phyloP scores from a whole-genome alignment of 1,284 basidiomycete genomes.

The Pulveroboletus sp. region DNA sequence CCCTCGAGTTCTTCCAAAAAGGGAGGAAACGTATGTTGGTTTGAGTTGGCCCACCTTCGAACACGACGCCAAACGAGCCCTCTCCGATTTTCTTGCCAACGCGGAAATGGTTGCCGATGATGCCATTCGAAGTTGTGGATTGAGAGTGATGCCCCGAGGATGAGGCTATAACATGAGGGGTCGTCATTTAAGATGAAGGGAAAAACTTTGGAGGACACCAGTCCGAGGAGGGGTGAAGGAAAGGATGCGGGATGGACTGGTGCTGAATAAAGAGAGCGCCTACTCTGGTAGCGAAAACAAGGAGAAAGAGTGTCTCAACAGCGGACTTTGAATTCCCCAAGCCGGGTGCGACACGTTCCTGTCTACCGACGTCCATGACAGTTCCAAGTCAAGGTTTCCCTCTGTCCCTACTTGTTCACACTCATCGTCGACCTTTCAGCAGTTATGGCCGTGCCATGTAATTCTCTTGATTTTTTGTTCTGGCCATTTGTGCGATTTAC shows the following conservation, averaged over 20 bases:
- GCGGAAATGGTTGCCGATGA: slow-evolving; percentile 75
- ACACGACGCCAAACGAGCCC: slow-evolving; percentile 83
- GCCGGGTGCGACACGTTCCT: slow-evolving; percentile 2
- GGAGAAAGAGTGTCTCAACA: slow-evolving; percentile 26
- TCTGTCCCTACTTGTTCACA: not conserved
- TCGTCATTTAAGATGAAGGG: slow-evolving; percentile 52
- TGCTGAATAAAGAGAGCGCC: slow-evolving; percentile 25
- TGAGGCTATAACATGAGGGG: slow-evolving; percentile 75
- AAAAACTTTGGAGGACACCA: slow-evolving; percentile 26
- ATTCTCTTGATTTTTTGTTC: not conserved
- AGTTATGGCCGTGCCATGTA: not conserved
- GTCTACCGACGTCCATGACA: slow-evolving; percentile 4
- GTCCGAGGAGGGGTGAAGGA: slow-evolving; percentile 33
- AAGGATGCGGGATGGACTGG: slow-evolving; percentile 27
- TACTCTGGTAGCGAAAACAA: slow-evolving; percentile 30
- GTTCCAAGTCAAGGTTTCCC: not conserved
- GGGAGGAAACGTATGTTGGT: not conserved
- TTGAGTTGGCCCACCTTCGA: slow-evolving; percentile 57
- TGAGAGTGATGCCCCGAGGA: slow-evolving; percentile 64
- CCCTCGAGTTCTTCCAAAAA: slow-evolving; percentile 2
- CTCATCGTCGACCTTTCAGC: not conserved
- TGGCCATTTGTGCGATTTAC: slow-evolving; percentile 7
- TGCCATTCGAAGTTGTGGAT: slow-evolving; percentile 60
- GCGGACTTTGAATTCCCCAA: slow-evolving; percentile 39
- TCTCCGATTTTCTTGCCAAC: slow-evolving; percentile 89